Evolutionary conservation across 2,329 filamentous ascomycete genomes (phyloP).

Genomic region (Fusarium devonianum): DNA sequence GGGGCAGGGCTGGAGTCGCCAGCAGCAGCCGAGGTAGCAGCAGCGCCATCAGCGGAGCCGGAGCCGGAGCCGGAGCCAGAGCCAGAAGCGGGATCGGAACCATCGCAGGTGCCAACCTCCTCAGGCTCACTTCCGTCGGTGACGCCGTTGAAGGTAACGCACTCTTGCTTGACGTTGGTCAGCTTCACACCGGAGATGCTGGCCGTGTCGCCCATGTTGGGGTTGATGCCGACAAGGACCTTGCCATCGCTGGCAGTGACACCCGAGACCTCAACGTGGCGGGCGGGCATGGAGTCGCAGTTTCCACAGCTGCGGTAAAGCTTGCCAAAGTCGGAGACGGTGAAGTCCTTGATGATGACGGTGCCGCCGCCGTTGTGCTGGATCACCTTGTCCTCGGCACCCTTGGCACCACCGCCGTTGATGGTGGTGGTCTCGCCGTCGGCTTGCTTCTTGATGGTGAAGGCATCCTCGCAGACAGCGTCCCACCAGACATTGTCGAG

Average conservation of each 20-base stretch:
- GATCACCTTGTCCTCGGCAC: slow-evolving; percentile 45
- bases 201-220: slow-evolving; percentile 49
- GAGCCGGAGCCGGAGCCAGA: too few relatives aligned
- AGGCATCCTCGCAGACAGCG: slow-evolving; percentile 56
- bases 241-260: slow-evolving; percentile 49
- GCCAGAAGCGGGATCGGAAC: slow-evolving; percentile 3
- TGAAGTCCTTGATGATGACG: slow-evolving; percentile 37
- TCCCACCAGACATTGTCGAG: slow-evolving; percentile 57
- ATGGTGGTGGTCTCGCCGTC: slow-evolving; percentile 46
- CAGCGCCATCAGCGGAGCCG: slow-evolving; percentile 8
- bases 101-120: slow-evolving; percentile 34
- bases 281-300: slow-evolving; percentile 45
- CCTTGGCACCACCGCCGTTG: slow-evolving; percentile 55
- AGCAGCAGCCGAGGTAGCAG: slow-evolving; percentile 9
- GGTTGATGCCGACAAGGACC: slow-evolving; percentile 52
- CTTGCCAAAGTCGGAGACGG: slow-evolving; percentile 35
- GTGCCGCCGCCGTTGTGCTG: slow-evolving; percentile 37
- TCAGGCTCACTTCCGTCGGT: slow-evolving; percentile 39
- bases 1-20: not conserved
- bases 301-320: slow-evolving; percentile 51
- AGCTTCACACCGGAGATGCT: slow-evolving; percentile 35
- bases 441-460: slow-evolving; percentile 42
- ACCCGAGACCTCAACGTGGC: slow-evolving; percentile 54
- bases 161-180: slow-evolving; percentile 32
- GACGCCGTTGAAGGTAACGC: slow-evolving; percentile 35